Evolutionary conservation across 495 filamentous ascomycete genomes (phyloP).

Genomic region (Penicillium psychrofluorescens): DNA sequence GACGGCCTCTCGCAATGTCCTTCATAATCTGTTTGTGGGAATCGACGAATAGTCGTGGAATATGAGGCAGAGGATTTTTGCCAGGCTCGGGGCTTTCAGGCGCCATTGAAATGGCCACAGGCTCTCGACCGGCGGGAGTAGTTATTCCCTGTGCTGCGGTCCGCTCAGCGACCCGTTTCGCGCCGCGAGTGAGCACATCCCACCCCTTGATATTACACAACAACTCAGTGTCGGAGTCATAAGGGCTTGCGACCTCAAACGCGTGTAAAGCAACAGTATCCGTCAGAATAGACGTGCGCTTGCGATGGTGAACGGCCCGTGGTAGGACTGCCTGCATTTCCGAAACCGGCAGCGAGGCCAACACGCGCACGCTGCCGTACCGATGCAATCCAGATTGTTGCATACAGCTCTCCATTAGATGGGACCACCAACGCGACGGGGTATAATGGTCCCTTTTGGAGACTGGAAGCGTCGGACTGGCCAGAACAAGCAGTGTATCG

Average conservation of each 20-base stretch:
- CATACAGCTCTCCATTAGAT: constrained; percentile 24
- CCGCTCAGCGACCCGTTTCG: constrained; percentile 28
- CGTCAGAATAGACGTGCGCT: constrained; percentile 44
- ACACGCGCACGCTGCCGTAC: constrained; percentile 59
- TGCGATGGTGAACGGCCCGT: constrained; percentile 40
- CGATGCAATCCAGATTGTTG: constrained; percentile 18
- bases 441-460: constrained; percentile 33
- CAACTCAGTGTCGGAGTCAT: constrained; percentile 1
- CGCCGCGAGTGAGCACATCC: constrained; percentile 20
- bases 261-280: constrained; percentile 47
- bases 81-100: constrained; percentile 10
- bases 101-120: constrained; percentile 12
- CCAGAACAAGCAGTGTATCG: constrained; percentile 59
- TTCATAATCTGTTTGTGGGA: constrained; percentile 14
- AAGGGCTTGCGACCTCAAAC: constrained; percentile 36
- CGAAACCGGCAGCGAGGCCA: constrained; percentile 49
- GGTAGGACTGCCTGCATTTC: constrained; percentile 48
- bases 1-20: not conserved
- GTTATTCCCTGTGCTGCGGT: constrained; percentile 24
- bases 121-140: constrained; percentile 31
- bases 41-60: constrained; percentile 8
- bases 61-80: constrained; percentile 9
- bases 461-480: constrained; percentile 37
- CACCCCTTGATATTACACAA: constrained; percentile 13
- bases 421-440: constrained; percentile 26